Conservation (phyloP, 495 filamentous ascomycete species). For the Hyaloscypha variabilis region DNA sequence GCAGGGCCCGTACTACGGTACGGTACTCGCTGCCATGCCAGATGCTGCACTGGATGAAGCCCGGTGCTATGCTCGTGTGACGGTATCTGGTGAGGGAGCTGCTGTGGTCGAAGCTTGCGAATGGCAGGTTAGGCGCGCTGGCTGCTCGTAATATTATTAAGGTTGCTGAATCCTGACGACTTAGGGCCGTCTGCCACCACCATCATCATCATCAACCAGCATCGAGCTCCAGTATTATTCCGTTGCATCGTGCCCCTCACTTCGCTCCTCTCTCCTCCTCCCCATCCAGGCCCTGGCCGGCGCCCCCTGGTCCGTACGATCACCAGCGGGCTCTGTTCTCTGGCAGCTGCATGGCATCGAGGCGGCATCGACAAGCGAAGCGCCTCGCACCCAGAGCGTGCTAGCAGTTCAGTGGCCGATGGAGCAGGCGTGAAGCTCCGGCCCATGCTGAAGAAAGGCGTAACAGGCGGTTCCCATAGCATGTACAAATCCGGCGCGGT, state of each 20-base stretch:
- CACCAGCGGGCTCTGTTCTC: slow-evolving; percentile 5
- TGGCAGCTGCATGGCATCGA: slow-evolving; percentile 22
- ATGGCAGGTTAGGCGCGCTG: not conserved
- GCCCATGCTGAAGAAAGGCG: slow-evolving; percentile 4
- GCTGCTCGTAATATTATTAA: no score
- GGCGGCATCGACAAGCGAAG: not conserved
- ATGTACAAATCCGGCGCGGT: slow-evolving; percentile 17
- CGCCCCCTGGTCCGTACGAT: not conserved
- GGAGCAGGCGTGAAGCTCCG: slow-evolving; percentile 21
- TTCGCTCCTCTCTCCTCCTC: not conserved
- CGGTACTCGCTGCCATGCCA: not conserved
- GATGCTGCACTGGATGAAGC: not conserved
- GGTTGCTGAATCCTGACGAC: not conserved
- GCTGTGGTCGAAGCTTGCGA: not conserved
- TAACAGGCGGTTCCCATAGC: not conserved
- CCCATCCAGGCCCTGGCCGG: not conserved
- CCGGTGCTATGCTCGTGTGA: not conserved
- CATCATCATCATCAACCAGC: not conserved
- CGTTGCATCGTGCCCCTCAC: not conserved
- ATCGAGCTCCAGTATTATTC: no score
- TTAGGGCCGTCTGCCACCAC: not conserved
- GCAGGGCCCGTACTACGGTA: not conserved
- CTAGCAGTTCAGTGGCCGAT: not conserved
- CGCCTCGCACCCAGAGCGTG: not conserved
- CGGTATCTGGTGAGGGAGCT: not conserved